A percentile compares a stretch with the other conserved stretches of the same genome.
Evolutionary conservation across 768 basidiomycete species (phyloP).

Genomic region (Rhizopogon roseolus): DNA sequence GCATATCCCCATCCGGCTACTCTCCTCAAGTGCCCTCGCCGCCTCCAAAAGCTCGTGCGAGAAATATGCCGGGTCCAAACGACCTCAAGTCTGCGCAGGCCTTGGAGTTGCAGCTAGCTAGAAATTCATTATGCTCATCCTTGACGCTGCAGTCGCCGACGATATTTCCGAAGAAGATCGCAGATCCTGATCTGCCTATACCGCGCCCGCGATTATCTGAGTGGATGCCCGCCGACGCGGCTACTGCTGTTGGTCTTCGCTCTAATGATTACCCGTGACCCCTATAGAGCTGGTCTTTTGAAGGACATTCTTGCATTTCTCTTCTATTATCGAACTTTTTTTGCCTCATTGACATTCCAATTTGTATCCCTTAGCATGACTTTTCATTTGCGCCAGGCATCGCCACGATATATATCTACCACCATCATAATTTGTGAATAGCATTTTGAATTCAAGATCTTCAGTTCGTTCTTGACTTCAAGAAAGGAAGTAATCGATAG

Average conservation of each 20-base stretch:
- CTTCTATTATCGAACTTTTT: background rate
- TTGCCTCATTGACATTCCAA: background rate
- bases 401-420: background rate
- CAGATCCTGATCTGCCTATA: slow-evolving; percentile 52
- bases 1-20: slow-evolving; percentile 16
- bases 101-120: slow-evolving; percentile 25
- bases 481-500: slow-evolving; percentile 2
- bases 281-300: slow-evolving; percentile 10
- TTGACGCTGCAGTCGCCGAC: slow-evolving; percentile 10
- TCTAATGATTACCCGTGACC: slow-evolving; percentile 7
- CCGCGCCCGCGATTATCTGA: slow-evolving; percentile 45
- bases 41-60: slow-evolving; percentile 27
- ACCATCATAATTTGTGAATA: background rate
- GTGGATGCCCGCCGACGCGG: slow-evolving; percentile 47
- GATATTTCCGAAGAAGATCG: slow-evolving; percentile 36
- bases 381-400: background rate
- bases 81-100: slow-evolving; percentile 31
- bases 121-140: slow-evolving; percentile 10
- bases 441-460: slow-evolving; percentile 1
- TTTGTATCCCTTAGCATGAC: background rate
- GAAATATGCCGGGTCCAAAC: slow-evolving; percentile 10
- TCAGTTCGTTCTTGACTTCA: background rate
- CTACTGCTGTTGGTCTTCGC: slow-evolving; percentile 20
- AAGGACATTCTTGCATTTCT: background rate
- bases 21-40: slow-evolving; percentile 18